Base-by-base conservation (phyloP, 257 asterid genomes). In the Solanum gracilifrons region DNA sequence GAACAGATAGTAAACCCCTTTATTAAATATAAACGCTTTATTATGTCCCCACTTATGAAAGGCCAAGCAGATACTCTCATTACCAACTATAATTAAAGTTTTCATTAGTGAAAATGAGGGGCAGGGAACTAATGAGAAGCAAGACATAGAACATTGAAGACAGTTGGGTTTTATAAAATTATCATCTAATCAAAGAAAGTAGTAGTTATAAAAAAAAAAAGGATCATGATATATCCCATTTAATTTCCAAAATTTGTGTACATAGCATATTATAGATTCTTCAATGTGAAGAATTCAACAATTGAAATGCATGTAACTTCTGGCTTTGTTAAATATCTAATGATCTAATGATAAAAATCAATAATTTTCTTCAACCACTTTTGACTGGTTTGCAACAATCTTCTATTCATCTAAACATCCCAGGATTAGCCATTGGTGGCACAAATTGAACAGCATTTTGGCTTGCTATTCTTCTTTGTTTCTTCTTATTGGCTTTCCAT, bases 361-460 rank as follows among this genome's bases (percentile, higher is more conserved):
- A 29, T 46, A 27, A 73, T 73, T 35, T 35, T 74, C n/a, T 74
- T 35, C 46, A 46, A 46, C n/a, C 39, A 80, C 25, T 43, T 79
- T 21, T 79, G 66, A 73, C 46, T 73, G 23, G 80, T 73, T 35
- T 73, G 46, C 46, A 9, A 33, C 48, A 85, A 36, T 66, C 7
- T 85, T 41, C 66, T 85, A 36, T 48, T 85, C 36, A 85, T 85
- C 87, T 66, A 85, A 60, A 66, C 87, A 85, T 85, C 41, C 87
- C 82, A n/a, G 58, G 64, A 85, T 85, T 71, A 68, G 73, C 29
- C 87, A 18, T 21, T 27, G 87, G 87, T 27, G 87, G 87, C 62
- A 85, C 31, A 85, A 62, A 64, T n/a, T 41, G 87, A 36, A 39
- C 77, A 8, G 66, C 66, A 39, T 13, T 35, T 66, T 85, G 64